Evolutionary conservation across 2,329 filamentous ascomycete species (phyloP), one percentile per base, ranked within the genome.

Genomic region (Phialophora tarda): DNA sequence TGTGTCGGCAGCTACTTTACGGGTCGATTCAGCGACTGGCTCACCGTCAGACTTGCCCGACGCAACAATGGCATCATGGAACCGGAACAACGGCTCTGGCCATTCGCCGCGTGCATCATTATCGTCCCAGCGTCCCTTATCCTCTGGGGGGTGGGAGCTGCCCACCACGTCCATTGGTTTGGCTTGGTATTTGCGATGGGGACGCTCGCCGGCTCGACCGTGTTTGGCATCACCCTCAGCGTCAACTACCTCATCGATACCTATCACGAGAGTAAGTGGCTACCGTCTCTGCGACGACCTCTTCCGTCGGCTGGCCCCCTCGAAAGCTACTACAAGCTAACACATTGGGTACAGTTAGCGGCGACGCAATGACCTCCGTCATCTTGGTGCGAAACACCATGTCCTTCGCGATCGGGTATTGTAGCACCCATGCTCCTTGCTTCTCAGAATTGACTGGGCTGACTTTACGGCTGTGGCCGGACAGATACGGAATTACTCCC

Each of bases 141-240:
- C 50, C 75, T 84, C 1, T 85, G 82, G 82, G 84, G 84, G 24
- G 81, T 85, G 0, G 83, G 83, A 6, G 82, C 83, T 2, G 81
- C 81, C 34, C 77, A 82, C 34, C 69, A 77, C 6, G 71, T 84
- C 17, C 82, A 84, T 53, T 83, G 81, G 81, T 77, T 84, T 56
- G 84, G 82, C 0, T 73, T 82, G 10, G 74, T 85, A 2, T 78
- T 84, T 30, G 82, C 80, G 1, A 83, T 84, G 78, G 81, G 80
- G 28, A 74, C 81, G 24, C 79, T 84, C n/a, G 80, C 79, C 0
- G 70, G 77, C 55, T 79, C 78, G 8, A 83, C 80, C 57, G 76
- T 77, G 1, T 74, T 84, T 47, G 82, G 81, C 1, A 70, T 82
- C n/a, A 79, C 80, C 28, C 68, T 83, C 10, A 78, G 75, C 30